Evolutionary conservation across 208 protist species (phyloP).

Genomic region (Wallacemonas collosoma): DNA sequence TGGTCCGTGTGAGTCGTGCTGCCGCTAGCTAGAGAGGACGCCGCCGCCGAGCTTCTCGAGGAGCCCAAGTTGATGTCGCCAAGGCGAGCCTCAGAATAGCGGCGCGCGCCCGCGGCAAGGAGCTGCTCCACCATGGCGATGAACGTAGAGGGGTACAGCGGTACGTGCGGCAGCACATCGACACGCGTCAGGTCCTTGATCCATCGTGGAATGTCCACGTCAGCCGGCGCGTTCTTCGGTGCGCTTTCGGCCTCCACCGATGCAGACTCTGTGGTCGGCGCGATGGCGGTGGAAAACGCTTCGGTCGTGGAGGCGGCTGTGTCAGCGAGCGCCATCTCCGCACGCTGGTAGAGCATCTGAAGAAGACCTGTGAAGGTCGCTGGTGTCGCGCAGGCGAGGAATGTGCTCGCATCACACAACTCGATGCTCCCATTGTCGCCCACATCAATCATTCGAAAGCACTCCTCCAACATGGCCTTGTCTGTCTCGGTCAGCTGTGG

Average conservation of each 20-base stretch:
- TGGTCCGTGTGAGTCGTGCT: neutral
- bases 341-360: conserved; percentile 13
- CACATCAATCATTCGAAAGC: conserved; percentile 53
- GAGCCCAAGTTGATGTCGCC: neutral
- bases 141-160: conserved; percentile 11
- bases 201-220: conserved; percentile 3
- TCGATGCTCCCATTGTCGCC: conserved; percentile 35
- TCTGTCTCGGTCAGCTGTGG: conserved; percentile 16
- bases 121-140: conserved; percentile 19
- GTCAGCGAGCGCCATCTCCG: neutral
- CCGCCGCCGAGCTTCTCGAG: neutral
- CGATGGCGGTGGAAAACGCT: neutral
- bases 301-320: neutral
- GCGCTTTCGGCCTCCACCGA: neutral
- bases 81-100: neutral
- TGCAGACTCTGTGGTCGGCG: neutral
- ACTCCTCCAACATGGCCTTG: conserved; percentile 43
- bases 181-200: conserved; percentile 2
- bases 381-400: conserved; percentile 32
- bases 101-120: neutral
- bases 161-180: conserved; percentile 3
- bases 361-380: conserved; percentile 19
- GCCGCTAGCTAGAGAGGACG: neutral
- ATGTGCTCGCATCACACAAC: conserved; percentile 30
- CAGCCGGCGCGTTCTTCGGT: neutral